Conservation (phyloP, 306 rosid genomes). For the Glycyrrhiza uralensis region DNA sequence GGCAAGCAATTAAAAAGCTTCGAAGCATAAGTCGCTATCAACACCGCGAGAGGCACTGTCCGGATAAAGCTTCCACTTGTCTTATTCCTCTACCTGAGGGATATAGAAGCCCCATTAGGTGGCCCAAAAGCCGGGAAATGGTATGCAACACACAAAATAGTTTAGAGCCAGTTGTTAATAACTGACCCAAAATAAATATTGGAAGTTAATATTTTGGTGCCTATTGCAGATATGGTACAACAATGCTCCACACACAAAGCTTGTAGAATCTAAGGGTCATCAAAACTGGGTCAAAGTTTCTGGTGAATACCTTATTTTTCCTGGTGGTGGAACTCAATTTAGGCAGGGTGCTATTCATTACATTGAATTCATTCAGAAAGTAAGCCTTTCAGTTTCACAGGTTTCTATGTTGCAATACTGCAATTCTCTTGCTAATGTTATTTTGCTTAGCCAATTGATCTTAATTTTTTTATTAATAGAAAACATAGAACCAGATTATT, state of each 20-base stretch:
- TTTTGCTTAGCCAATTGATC: not conserved
- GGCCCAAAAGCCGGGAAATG: slow-evolving; percentile 89
- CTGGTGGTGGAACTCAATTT: slow-evolving; percentile 95
- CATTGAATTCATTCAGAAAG: slow-evolving; percentile 78
- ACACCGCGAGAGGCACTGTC: slow-evolving; percentile 91
- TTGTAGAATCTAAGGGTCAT: slow-evolving; percentile 75
- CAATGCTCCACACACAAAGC: slow-evolving; percentile 76
- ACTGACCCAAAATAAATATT: not conserved
- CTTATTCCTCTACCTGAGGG: slow-evolving; percentile 79
- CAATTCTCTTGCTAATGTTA: slow-evolving; percentile 5
- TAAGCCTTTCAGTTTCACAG: slow-evolving; percentile 36
- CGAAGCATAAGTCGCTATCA: slow-evolving; percentile 56
- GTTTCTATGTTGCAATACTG: not conserved
- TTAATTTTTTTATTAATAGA: not conserved
- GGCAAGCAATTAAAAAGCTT: slow-evolving; percentile 58
- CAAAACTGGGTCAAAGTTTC: slow-evolving; percentile 91
- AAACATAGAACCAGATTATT: not conserved
- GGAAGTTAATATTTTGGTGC: slow-evolving; percentile 29
- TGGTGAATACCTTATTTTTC: slow-evolving; percentile 76
- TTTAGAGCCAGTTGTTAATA: not conserved
- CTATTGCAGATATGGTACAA: slow-evolving; percentile 73
- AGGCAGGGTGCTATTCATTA: slow-evolving; percentile 81
- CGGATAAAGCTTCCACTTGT: slow-evolving; percentile 61
- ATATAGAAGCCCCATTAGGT: slow-evolving; percentile 56
- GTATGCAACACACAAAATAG: slow-evolving; percentile 31